Evolutionary conservation across 352 stramenopile species (phyloP).

Genomic region (Pythium sukuiense): DNA sequence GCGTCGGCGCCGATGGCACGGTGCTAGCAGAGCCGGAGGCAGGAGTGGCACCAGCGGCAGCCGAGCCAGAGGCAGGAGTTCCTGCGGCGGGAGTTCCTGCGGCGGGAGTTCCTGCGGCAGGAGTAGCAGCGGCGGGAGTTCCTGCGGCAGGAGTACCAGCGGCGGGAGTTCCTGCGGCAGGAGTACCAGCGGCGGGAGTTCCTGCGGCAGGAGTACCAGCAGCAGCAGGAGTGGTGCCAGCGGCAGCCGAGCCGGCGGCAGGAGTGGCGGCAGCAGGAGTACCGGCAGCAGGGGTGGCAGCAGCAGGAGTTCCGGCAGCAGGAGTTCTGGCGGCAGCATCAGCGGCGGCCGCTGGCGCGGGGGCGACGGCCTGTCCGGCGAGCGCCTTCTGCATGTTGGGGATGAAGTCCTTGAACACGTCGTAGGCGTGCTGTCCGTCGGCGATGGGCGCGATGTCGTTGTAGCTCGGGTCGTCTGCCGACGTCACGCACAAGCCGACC

Average conservation of each 20-base stretch:
- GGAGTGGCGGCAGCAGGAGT: conserved; percentile 5
- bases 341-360: not conserved
- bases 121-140: not conserved
- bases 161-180: conserved; percentile 1
- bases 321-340: conserved; percentile 1
- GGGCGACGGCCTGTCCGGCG: conserved; percentile 30
- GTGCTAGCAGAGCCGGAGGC: not conserved
- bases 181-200: not conserved
- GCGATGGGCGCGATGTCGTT: conserved; percentile 56
- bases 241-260: not conserved
- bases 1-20: not conserved
- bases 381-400: conserved; percentile 52
- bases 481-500: conserved; percentile 48
- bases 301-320: not conserved
- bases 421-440: conserved; percentile 52
- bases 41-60: not conserved
- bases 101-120: conserved; percentile 1
- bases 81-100: too few species aligned
- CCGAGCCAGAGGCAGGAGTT: conserved; percentile 4
- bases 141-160: not conserved
- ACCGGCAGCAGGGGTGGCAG: not conserved
- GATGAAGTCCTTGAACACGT: conserved; percentile 60
- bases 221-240: not conserved
- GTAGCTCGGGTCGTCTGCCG: conserved; percentile 45
- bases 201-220: not conserved